Evolutionary conservation across 306 rosid genomes (phyloP).

Genomic region (Cicer bijugum): DNA sequence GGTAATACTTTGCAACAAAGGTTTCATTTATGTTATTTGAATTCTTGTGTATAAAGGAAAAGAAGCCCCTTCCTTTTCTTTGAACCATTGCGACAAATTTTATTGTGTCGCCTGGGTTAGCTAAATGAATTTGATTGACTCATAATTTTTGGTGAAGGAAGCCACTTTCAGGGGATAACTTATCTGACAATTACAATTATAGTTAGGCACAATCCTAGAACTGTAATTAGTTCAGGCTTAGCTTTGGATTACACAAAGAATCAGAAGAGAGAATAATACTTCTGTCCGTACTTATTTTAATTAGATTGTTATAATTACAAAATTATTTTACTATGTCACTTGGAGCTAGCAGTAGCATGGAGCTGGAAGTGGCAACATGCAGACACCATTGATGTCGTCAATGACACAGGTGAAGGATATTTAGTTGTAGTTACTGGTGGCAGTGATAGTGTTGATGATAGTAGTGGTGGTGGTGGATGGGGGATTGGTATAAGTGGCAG

Average conservation of each 20-base stretch:
- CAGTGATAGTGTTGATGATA: neutral
- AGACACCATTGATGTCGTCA: neutral
- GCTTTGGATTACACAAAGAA: too few relatives aligned
- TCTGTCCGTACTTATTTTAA: too few relatives aligned
- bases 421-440: neutral
- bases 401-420: neutral
- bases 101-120: neutral
- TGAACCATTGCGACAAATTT: neutral
- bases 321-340: too few relatives aligned
- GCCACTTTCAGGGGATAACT: conserved; percentile 5
- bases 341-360: too few relatives aligned
- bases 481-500: neutral
- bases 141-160: neutral
- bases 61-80: neutral
- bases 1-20: conserved; percentile 50
- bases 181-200: neutral
- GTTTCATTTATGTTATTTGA: conserved; percentile 19
- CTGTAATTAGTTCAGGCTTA: conserved; percentile 1
- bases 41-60: neutral
- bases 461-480: neutral
- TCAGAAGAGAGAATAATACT: too few relatives aligned
- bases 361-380: too few relatives aligned
- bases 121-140: neutral
- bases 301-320: too few relatives aligned
- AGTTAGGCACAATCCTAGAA: neutral